Conservation (phyloP, 495 filamentous ascomycete genomes). For the Penicillium longicatenatum region DNA sequence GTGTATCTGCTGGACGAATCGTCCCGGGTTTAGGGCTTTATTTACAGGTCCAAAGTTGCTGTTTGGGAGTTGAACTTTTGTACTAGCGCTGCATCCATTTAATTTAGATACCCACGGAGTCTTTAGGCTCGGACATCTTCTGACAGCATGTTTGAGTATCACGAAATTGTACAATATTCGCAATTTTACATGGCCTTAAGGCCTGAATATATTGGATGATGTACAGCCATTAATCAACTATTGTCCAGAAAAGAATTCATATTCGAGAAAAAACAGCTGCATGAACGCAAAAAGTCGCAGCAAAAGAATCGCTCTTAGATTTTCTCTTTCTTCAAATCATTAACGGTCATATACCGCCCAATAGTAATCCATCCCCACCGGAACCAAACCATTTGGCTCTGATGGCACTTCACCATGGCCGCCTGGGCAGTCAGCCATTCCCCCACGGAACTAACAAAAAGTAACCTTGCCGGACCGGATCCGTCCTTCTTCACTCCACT, state of each 20-base stretch:
- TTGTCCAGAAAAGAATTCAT: too few relatives aligned
- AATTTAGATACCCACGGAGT: background rate
- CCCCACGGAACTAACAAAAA: constrained; percentile 68
- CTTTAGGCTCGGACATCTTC: background rate
- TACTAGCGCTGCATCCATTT: background rate
- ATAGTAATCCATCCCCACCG: constrained; percentile 92
- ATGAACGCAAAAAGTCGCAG: background rate
- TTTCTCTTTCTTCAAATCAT: constrained; percentile 76
- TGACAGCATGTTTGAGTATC: background rate
- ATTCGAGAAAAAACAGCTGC: too few relatives aligned
- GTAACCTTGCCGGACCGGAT: constrained; percentile 49
- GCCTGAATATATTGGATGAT: background rate
- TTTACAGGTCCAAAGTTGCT: background rate
- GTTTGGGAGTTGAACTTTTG: background rate
- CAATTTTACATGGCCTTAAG: background rate
- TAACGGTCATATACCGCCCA: constrained; percentile 93
- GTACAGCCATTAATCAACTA: too few relatives aligned
- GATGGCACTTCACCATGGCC: constrained; percentile 86
- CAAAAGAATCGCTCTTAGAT: constrained; percentile 20
- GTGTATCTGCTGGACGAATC: constrained; percentile 19
- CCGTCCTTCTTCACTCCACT: constrained; percentile 32
- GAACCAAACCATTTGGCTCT: constrained; percentile 99
- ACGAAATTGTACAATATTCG: background rate
- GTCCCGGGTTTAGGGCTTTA: constrained; percentile 16
- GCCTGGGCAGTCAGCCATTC: constrained; percentile 68